Evolutionary conservation across 75 land plant species (phyloP).

Genomic region (Isoetes taiwanensis): DNA sequence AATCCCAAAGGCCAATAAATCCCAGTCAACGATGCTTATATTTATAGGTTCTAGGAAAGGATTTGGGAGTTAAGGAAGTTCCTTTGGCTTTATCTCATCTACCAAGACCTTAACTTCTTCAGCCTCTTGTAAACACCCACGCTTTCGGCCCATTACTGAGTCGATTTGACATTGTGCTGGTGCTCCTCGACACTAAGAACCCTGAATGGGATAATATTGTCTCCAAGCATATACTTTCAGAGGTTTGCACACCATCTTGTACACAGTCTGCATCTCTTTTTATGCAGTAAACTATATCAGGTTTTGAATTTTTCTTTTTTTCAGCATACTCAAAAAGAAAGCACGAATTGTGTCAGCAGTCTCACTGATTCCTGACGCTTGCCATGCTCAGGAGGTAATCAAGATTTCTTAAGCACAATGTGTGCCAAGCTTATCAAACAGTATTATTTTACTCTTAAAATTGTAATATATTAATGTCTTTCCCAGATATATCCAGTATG

Average conservation of each 20-base stretch:
- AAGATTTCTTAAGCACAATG: background rate
- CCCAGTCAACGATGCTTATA: constrained; percentile 59
- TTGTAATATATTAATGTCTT: too few species aligned
- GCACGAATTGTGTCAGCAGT: constrained; percentile 21
- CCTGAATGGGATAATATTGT: constrained; percentile 95
- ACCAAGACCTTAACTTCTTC: background rate
- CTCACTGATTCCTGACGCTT: constrained; percentile 44
- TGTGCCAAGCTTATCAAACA: too few species aligned
- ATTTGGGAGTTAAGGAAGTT: background rate
- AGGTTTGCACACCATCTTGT: constrained; percentile 27
- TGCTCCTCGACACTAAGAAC: constrained; percentile 85
- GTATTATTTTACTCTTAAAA: too few species aligned
- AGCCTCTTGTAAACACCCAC: constrained; percentile 71
- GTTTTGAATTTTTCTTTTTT: too few species aligned
- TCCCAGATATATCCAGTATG: constrained; percentile 72
- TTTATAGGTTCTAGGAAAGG: background rate
- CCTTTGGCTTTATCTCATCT: constrained; percentile 8
- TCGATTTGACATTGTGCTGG: constrained; percentile 92
- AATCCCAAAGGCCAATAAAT: constrained; percentile 96
- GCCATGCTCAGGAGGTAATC: constrained; percentile 72
- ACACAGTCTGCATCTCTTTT: too few species aligned
- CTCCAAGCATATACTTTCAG: constrained; percentile 79
- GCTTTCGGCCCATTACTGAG: constrained; percentile 91
- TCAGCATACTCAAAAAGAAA: constrained; percentile 35
- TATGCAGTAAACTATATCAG: too few species aligned